Evolutionary conservation across 495 filamentous ascomycete genomes (phyloP).

Genomic region (Amorphotheca resinae): DNA sequence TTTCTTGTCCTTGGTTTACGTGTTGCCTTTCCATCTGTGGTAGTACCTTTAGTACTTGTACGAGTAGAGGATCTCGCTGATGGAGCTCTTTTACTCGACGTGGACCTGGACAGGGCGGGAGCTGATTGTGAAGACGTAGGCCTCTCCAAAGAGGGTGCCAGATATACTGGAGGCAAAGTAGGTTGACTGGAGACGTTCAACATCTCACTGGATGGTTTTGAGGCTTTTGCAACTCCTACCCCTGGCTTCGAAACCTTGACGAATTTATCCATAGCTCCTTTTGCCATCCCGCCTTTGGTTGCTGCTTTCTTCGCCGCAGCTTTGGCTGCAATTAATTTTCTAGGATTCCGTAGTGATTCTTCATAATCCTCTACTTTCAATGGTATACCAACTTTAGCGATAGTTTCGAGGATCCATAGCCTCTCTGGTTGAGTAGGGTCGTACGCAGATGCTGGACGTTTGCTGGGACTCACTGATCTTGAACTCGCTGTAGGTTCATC

Average conservation of each 20-base stretch:
- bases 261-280: conserved; percentile 17
- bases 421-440: conserved; percentile 55
- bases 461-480: conserved; percentile 29
- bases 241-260: conserved; percentile 12
- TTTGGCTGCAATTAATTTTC: conserved; percentile 23
- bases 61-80: not conserved
- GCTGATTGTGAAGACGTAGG: not conserved
- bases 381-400: conserved; percentile 58
- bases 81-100: not conserved
- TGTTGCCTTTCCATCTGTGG: not conserved
- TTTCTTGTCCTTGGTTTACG: conserved; percentile 1
- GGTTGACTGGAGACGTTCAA: not conserved
- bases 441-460: conserved; percentile 48
- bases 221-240: not conserved
- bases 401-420: conserved; percentile 64
- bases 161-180: conserved; percentile 7
- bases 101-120: not conserved
- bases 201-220: conserved; percentile 1
- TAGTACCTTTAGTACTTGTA: not conserved
- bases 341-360: conserved; percentile 42
- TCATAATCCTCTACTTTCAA: conserved; percentile 69
- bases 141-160: conserved; percentile 9
- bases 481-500: conserved; percentile 30
- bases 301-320: conserved; percentile 13
- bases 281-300: conserved; percentile 13